A percentile compares a stretch with the other conserved stretches of the same genome.
Evolutionary conservation across 768 basidiomycete species (phyloP).

Genomic region (Trametes sanguinea): DNA sequence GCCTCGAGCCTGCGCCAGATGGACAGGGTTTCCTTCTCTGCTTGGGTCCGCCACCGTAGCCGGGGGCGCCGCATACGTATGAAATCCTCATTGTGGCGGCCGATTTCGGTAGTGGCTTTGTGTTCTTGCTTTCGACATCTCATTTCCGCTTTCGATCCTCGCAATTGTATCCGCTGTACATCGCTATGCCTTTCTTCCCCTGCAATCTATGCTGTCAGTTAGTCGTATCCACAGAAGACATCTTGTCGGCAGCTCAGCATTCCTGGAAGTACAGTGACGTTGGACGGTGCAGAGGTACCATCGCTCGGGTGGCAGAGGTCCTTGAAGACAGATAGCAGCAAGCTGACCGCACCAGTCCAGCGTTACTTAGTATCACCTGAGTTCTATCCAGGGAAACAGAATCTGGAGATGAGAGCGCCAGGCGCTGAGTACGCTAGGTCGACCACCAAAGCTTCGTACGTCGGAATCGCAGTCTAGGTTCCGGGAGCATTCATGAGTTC

Average conservation of each 20-base stretch:
- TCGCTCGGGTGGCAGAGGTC: no score
- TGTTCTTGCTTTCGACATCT: neutral
- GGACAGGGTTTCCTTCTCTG: slow-evolving; percentile 43
- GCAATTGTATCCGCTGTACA: neutral
- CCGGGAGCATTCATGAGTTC: slow-evolving; percentile 9
- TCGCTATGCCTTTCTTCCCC: slow-evolving; percentile 2
- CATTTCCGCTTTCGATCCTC: neutral
- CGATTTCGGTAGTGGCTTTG: neutral
- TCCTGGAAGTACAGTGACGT: no score
- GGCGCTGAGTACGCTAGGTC: neutral
- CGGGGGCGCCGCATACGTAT: neutral
- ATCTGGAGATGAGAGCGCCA: neutral
- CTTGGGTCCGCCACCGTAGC: slow-evolving; percentile 30
- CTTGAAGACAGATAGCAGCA: no score
- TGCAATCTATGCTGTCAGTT: slow-evolving; percentile 1
- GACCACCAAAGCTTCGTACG: neutral
- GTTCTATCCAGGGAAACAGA: neutral
- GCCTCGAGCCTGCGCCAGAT: slow-evolving; percentile 52
- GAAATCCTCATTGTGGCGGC: neutral
- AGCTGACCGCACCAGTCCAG: no score
- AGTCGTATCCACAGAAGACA: neutral
- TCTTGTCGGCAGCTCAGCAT: neutral
- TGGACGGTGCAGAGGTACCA: no score
- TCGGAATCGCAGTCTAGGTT: slow-evolving; percentile 4
- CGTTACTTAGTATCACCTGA: no score